Conservation (phyloP, 768 basidiomycete genomes). For the Bullera alba region DNA sequence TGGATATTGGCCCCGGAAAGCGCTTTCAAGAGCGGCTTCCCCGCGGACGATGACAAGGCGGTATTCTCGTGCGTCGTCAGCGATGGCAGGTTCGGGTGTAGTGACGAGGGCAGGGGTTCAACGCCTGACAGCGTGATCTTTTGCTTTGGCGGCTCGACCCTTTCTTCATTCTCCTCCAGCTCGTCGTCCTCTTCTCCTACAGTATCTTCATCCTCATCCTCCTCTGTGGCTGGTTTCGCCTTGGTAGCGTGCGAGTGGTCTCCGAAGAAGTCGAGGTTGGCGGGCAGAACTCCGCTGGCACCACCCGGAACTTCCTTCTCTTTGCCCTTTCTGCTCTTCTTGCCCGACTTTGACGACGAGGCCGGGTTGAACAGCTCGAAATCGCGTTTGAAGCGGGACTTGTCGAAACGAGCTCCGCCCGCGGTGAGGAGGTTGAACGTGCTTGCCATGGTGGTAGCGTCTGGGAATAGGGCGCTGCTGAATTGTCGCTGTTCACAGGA, state of each 20-base stretch:
- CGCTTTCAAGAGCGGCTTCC: slow-evolving; percentile 18
- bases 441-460: slow-evolving; percentile 14
- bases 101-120: slow-evolving; percentile 36
- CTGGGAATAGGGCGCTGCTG: background rate
- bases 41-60: slow-evolving; percentile 11
- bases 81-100: slow-evolving; percentile 32
- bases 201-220: slow-evolving; percentile 39
- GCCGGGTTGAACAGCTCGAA: slow-evolving; percentile 55
- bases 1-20: slow-evolving; percentile 19
- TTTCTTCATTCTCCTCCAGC: background rate
- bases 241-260: slow-evolving; percentile 49
- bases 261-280: slow-evolving; percentile 90
- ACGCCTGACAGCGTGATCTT: slow-evolving; percentile 41
- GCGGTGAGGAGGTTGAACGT: slow-evolving; percentile 84
- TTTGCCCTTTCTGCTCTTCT: slow-evolving; percentile 28
- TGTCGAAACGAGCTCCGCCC: slow-evolving; percentile 77
- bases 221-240: slow-evolving; percentile 18
- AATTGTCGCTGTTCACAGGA: too few species aligned
- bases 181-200: slow-evolving; percentile 31
- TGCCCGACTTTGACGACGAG: slow-evolving; percentile 13
- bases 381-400: slow-evolving; percentile 55
- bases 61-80: slow-evolving; percentile 14
- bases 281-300: slow-evolving; percentile 41
- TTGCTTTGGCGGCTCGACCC: slow-evolving; percentile 27
- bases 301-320: slow-evolving; percentile 1